Evolutionary conservation across 306 rosid genomes (phyloP).

Genomic region (Malus sieversii): DNA sequence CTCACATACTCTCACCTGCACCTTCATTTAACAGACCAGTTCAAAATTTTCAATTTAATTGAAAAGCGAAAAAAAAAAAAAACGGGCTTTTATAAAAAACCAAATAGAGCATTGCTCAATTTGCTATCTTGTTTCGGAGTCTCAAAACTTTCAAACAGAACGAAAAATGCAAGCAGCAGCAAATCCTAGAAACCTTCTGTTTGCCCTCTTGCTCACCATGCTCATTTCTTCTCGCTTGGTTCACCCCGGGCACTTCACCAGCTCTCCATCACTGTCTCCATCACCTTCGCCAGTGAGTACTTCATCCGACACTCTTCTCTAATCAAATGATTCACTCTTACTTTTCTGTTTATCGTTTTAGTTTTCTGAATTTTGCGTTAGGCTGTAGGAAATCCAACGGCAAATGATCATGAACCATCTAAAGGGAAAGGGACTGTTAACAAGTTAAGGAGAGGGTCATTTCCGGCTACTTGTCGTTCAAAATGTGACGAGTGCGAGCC

Average conservation of each 20-base stretch:
- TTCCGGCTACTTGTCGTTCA: conserved; percentile 35
- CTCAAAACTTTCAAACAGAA: neutral
- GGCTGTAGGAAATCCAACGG: conserved; percentile 14
- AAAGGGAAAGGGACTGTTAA: neutral
- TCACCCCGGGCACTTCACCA: conserved; percentile 10
- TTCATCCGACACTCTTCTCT: neutral
- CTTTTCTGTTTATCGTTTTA: no score
- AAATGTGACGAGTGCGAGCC: conserved; percentile 56
- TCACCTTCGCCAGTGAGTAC: conserved; percentile 42
- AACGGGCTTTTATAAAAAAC: neutral
- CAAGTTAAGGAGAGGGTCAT: conserved; percentile 31
- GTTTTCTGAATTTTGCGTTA: neutral
- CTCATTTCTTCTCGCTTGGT: conserved; percentile 15
- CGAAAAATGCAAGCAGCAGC: conserved; percentile 22
- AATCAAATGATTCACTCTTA: neutral
- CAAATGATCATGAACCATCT: neutral
- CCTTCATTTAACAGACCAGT: neutral
- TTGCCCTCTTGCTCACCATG: conserved; percentile 4
- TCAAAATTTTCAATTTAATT: neutral
- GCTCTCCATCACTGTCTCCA: conserved; percentile 45
- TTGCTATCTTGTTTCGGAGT: neutral
- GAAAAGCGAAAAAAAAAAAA: no score
- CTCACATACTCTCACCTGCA: neutral
- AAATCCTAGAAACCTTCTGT: conserved; percentile 5
- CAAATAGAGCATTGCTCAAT: neutral